These are phyloP conservation scores for Acanthamoeba royreba DNA, from an alignment of 208 protist genomes.

Conservation along the genomic window DNA sequence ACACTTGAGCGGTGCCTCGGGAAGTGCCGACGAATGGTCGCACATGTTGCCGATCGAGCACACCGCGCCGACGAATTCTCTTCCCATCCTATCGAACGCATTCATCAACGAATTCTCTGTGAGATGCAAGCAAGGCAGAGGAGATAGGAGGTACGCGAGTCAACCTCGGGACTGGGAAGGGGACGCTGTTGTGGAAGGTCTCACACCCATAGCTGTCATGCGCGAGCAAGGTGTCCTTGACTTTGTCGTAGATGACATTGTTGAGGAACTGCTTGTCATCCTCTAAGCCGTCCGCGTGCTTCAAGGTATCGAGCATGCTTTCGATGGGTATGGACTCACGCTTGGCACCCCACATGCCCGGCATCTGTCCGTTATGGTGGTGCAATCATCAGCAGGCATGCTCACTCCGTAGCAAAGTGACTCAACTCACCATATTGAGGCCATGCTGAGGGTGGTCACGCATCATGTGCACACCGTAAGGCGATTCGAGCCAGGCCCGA, in stretches of 20 bases:
- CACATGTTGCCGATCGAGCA: neutral
- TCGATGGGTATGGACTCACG: neutral
- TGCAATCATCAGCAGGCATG: too few species aligned
- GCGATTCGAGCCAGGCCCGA: neutral
- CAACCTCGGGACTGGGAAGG: neutral
- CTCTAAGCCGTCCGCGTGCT: neutral
- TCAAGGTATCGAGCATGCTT: neutral
- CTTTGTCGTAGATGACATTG: neutral
- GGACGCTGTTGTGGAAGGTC: neutral
- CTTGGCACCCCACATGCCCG: neutral
- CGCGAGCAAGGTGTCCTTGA: neutral
- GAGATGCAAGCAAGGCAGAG: neutral
- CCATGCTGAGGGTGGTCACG: neutral
- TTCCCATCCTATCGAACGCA: neutral
- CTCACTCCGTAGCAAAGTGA: neutral
- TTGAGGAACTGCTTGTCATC: neutral
- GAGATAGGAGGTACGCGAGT: too few species aligned
- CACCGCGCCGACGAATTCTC: neutral
- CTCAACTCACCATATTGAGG: neutral
- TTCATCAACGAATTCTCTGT: neutral
- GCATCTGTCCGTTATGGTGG: neutral
- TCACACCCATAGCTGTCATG: neutral
- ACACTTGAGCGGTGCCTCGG: neutral
- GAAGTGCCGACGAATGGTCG: neutral
- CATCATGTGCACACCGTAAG: neutral